These are phyloP conservation scores for Beauveria varroae DNA, from an alignment of 2,329 filamentous ascomycete species.

Conservation along the genomic window DNA sequence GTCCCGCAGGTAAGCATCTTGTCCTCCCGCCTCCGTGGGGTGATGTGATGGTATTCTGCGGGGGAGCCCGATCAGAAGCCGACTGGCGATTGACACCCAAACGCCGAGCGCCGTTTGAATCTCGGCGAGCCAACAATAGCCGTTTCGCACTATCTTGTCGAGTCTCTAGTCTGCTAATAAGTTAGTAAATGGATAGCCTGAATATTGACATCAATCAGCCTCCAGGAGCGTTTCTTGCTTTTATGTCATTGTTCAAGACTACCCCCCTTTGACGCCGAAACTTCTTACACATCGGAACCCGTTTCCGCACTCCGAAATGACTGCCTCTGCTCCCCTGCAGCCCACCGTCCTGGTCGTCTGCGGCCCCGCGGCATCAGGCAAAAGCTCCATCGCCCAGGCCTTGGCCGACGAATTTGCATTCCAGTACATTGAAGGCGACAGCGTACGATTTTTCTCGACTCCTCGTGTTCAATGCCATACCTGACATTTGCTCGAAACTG, in stretches of 20 bases:
- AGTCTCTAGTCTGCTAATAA: no score
- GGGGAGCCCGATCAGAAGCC: slow-evolving; percentile 1
- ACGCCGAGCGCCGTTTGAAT: slow-evolving; percentile 2
- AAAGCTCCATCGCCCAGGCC: slow-evolving; percentile 5
- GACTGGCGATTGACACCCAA: not conserved
- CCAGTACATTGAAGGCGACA: slow-evolving; percentile 45
- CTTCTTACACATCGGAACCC: not conserved
- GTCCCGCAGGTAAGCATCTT: not conserved
- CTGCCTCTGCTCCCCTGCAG: not conserved
- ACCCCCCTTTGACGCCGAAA: not conserved
- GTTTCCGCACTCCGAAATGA: not conserved
- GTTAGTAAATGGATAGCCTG: no score
- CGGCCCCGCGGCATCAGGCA: slow-evolving; percentile 10
- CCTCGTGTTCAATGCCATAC: not conserved
- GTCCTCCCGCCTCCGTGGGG: slow-evolving; percentile 2
- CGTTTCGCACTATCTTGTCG: no score
- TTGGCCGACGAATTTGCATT: slow-evolving; percentile 3
- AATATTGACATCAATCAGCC: not conserved
- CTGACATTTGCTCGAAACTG: not conserved
- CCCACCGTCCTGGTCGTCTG: slow-evolving; percentile 8
- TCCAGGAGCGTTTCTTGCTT: not conserved
- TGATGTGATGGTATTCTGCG: not conserved
- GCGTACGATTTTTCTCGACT: slow-evolving; percentile 30
- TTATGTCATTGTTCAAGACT: not conserved
- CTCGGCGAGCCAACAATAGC: not conserved